Base-by-base conservation (phyloP, 78 protist species). In the Chrysochromulina tobinii region DNA sequence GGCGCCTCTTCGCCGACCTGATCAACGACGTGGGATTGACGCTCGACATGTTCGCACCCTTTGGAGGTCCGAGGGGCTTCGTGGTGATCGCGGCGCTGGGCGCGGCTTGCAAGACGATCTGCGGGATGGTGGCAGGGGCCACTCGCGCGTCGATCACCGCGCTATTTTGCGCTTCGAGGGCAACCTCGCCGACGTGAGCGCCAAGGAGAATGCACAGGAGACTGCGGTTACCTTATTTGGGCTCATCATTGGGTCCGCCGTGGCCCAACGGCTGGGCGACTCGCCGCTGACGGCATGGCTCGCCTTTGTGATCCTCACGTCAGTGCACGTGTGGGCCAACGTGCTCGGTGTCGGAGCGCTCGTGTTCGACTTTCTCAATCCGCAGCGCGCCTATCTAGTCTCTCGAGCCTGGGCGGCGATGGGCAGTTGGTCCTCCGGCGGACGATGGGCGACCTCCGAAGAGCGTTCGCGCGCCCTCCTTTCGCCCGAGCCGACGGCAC, bases 121-220 rank as follows among this genome's bases (percentile, higher is more conserved):
- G 88, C 68, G 93, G 94, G 27, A 94, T 94, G 17, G 93, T 92
- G 0, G 96, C 93, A 48, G 96, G 94, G 2, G 94, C 94, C 12
- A 86, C 93, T 38, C 77, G 94, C 12, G 96, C 94, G 4, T 57
- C 90, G 53, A 2, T 94, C 38, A 89, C 92, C 5, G 83, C 88
- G 58, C 93, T n/a, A 89, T 61, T 91, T 89, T 27, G 90, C 91
- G 18, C 66, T 61, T 50, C 5, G n/a, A 51, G 14, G 85, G 3
- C 90, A 93, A 89, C 83, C 77, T 64, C 15, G 92, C 89, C 25
- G 94, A 91, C 66, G 90, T 91, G n/a, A 64, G 90, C 8, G 89
- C 90, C 51, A 91, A 91, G 72, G 94, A 83, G 38, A 87, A 86
- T 27, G 64, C 67, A 61, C 94, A 92, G 77, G 89, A 83, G 66